These are phyloP conservation scores for Sclerotiophoma versabilis DNA, from an alignment of 2,329 filamentous ascomycete genomes.

Conservation along the genomic window DNA sequence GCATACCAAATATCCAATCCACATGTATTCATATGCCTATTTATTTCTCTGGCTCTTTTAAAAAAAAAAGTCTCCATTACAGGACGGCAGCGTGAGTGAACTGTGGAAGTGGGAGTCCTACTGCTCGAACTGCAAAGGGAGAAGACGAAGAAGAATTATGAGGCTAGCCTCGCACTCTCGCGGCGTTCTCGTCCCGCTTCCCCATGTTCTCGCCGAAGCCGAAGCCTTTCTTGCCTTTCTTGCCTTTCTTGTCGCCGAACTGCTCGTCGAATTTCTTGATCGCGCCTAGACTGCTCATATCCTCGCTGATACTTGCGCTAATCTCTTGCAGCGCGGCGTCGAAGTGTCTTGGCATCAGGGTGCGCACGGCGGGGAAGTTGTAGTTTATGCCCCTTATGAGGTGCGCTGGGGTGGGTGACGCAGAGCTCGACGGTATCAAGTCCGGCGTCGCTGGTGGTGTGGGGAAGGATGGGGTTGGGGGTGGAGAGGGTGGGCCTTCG, in stretches of 20 bases:
- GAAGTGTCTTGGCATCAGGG: constrained; percentile 75
- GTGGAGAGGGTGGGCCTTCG: background rate
- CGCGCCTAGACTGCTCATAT: constrained; percentile 84
- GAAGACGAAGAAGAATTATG: too few species aligned
- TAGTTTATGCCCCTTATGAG: constrained; percentile 51
- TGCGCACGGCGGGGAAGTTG: constrained; percentile 72
- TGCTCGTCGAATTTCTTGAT: constrained; percentile 96
- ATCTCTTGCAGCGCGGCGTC: constrained; percentile 87
- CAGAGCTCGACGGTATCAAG: constrained; percentile 8
- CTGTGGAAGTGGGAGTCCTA: too few species aligned
- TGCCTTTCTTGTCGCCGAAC: constrained; percentile 80
- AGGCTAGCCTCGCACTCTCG: constrained; percentile 35
- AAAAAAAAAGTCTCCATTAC: too few species aligned
- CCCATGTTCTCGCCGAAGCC: constrained; percentile 55
- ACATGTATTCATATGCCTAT: too few species aligned
- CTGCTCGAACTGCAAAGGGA: too few species aligned
- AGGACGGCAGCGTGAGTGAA: too few species aligned
- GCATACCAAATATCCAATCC: too few species aligned
- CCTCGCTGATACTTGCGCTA: constrained; percentile 88
- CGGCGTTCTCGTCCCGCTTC: constrained; percentile 39
- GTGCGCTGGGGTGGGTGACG: constrained; percentile 32
- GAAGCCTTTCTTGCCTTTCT: constrained; percentile 66
- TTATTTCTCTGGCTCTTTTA: too few species aligned
- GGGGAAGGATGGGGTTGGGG: constrained; percentile 1
- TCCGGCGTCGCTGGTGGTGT: background rate